Evolutionary conservation across 2,329 filamentous ascomycete genomes (phyloP).

Genomic region (Plectosphaerella plurivora): DNA sequence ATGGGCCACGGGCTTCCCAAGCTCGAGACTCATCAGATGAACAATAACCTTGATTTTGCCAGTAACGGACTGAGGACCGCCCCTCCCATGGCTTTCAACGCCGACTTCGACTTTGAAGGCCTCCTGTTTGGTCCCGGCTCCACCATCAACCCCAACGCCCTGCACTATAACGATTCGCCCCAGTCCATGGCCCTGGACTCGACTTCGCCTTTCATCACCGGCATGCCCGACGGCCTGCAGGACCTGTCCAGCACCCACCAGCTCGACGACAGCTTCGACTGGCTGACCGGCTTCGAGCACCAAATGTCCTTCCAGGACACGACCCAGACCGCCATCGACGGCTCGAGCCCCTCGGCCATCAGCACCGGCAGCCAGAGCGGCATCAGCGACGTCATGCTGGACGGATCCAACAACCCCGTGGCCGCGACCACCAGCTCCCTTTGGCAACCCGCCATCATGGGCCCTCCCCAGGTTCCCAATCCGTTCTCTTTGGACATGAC

Average conservation of each 20-base stretch:
- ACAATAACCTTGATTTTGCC: constrained; percentile 56
- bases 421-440: constrained; percentile 51
- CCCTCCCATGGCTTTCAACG: constrained; percentile 58
- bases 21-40: constrained; percentile 71
- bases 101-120: constrained; percentile 66
- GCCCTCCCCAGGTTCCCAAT: constrained; percentile 63
- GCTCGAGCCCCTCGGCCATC: constrained; percentile 91
- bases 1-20: constrained; percentile 69
- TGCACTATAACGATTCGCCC: constrained; percentile 81
- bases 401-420: constrained; percentile 66
- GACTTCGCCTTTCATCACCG: constrained; percentile 54
- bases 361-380: constrained; percentile 91
- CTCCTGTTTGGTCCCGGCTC: constrained; percentile 64
- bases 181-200: constrained; percentile 61
- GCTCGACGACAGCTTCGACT: constrained; percentile 79
- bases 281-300: constrained; percentile 75
- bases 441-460: constrained; percentile 68
- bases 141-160: constrained; percentile 66
- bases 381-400: constrained; percentile 86
- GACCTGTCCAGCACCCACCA: constrained; percentile 48
- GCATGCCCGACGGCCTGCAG: constrained; percentile 51
- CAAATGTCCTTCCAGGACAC: constrained; percentile 67
- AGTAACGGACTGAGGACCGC: constrained; percentile 73
- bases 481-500: constrained; percentile 73
- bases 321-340: constrained; percentile 75